Evolutionary conservation across 2,329 filamentous ascomycete species (phyloP).

Genomic region (Davidsoniella australis): DNA sequence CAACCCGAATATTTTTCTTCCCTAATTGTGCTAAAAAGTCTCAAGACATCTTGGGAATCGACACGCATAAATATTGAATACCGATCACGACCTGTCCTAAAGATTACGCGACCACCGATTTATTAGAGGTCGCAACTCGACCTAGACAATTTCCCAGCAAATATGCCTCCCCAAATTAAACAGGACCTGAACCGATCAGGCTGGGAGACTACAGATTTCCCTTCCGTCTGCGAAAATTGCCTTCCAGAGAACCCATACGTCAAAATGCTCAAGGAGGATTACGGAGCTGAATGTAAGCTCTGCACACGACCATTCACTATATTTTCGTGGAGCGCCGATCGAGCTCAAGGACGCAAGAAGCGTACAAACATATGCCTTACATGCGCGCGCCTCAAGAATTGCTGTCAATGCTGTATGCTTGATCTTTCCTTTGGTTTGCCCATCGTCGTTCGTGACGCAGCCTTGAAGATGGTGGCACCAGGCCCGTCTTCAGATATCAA

Average conservation of each 20-base stretch:
- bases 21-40: no score
- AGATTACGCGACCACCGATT: neutral
- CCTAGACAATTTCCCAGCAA: neutral
- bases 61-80: neutral
- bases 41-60: neutral
- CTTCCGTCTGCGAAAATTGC: slow-evolving; percentile 80
- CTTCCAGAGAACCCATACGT: slow-evolving; percentile 94
- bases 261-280: slow-evolving; percentile 96
- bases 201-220: slow-evolving; percentile 87
- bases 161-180: slow-evolving; percentile 83
- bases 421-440: slow-evolving; percentile 91
- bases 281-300: slow-evolving; percentile 71
- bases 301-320: slow-evolving; percentile 93
- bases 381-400: slow-evolving; percentile 94
- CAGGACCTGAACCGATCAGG: slow-evolving; percentile 88
- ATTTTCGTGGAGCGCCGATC: slow-evolving; percentile 87
- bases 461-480: slow-evolving; percentile 92
- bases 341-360: slow-evolving; percentile 73
- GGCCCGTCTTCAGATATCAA: slow-evolving; percentile 88
- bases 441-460: slow-evolving; percentile 87
- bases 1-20: no score
- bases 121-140: neutral
- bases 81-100: neutral
- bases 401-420: slow-evolving; percentile 97
- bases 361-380: slow-evolving; percentile 92